phyloP scores from a whole-genome alignment of 768 basidiomycete species.

The Lactarius deliciosus region DNA sequence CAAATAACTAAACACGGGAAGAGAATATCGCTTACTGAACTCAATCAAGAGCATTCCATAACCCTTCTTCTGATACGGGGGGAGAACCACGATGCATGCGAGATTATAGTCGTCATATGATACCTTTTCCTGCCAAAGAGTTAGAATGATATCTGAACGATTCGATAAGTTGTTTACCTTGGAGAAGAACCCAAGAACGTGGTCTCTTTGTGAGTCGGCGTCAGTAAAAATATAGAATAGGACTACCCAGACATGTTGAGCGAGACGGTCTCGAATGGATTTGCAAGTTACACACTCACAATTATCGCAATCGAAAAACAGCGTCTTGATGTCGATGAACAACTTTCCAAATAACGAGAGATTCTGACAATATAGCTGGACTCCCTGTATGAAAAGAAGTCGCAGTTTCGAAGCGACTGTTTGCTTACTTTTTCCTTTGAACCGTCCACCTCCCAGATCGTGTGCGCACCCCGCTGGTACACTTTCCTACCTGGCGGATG shows the following conservation, averaged over 20 bases:
- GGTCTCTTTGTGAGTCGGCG: conserved; percentile 72
- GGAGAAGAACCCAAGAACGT: conserved; percentile 76
- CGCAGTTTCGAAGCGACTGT: not conserved
- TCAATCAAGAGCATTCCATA: conserved; percentile 97
- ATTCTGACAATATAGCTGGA: conserved; percentile 93
- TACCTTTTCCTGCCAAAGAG: conserved; percentile 69
- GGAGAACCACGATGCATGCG: conserved; percentile 93
- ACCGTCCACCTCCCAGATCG: conserved; percentile 96
- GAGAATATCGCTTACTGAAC: conserved; percentile 66
- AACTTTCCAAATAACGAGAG: conserved; percentile 94
- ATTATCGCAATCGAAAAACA: conserved; percentile 88
- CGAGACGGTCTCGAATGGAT: not conserved
- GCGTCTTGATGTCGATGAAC: conserved; percentile 98
- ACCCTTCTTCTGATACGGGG: conserved; percentile 86
- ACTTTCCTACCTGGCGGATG: conserved; percentile 89
- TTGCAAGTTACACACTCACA: conserved; percentile 48
- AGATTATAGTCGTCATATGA: conserved; percentile 98
- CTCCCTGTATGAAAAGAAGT: conserved; percentile 10
- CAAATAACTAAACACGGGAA: not conserved
- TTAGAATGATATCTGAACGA: not conserved
- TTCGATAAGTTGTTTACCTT: conserved; percentile 43
- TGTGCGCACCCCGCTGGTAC: conserved; percentile 84
- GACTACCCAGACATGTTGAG: conserved; percentile 46
- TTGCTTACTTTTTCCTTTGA: conserved; percentile 68
- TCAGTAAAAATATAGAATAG: conserved; percentile 93